Base-by-base conservation (phyloP, 2,329 filamentous ascomycete species). In the Cladosporium sp. region DNA sequence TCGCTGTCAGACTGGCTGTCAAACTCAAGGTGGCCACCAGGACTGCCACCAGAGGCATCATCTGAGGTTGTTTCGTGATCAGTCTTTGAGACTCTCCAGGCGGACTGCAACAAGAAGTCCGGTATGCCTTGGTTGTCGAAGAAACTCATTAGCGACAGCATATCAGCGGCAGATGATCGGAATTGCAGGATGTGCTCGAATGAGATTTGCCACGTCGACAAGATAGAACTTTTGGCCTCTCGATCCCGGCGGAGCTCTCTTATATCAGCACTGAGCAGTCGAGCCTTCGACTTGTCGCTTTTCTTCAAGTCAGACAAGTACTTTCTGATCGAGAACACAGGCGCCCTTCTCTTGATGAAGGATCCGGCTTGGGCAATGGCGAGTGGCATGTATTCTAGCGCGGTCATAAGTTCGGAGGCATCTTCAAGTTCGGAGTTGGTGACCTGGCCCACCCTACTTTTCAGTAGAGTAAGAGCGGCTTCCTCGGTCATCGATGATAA, bases 141-240 rank as follows among this genome's bases (percentile, higher is more conserved):
- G 52, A 73, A 70, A 61, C 73, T 74, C 69, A 77, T 71, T 7
- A 77, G 62, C 1, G 70, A 72, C 0, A 78, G 55, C 13, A 77
- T 57, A 13, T 72, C 57, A 2, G 73, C 64, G 7, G 74, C 75
- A 4, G 52, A 39, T 19, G n/a, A 7, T n/a, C 37, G 43, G 2
- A 8, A 20, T 15, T 32, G 5, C 7, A 27, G 41, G 4, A 55
- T 53, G 9, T 53, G 53, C n/a, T 55, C 50, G 29, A 55, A 55
- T 3, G 51, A 54, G n/a, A 56, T 52, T 19, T 54, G 51, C 47
- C 47, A 54, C 3, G 54, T 54, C 12, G 24, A 29, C 6, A 56
- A 9, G 8, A 54, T 50, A 7, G 51, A 48, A 47, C 54, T 49
- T 2, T 19, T 30, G 3, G 43, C 47, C 17, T 44, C 43, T 19